Evolutionary conservation across 805 yeast species (phyloP).

Genomic region (Saccharomyces cerevisiae): DNA sequence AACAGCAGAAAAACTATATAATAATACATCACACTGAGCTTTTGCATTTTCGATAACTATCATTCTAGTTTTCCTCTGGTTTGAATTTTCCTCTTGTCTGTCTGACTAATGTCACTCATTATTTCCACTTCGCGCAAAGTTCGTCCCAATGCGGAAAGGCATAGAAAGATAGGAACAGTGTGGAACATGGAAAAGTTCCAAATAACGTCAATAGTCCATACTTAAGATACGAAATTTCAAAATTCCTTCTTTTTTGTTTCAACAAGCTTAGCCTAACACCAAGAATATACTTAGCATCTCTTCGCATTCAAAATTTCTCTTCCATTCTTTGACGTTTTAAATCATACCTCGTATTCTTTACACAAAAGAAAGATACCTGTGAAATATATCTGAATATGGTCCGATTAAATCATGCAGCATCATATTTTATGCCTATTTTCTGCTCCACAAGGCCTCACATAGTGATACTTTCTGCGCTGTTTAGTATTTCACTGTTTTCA

Average conservation of each 20-base stretch:
- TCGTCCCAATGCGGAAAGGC: background rate
- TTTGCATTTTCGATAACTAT: background rate
- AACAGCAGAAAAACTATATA: background rate
- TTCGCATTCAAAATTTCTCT: background rate
- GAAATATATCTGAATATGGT: slow-evolving; percentile 14
- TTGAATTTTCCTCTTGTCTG: background rate
- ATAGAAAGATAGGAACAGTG: background rate
- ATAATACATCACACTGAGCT: background rate
- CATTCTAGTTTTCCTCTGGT: background rate
- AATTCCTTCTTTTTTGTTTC: background rate
- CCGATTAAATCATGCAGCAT: slow-evolving; percentile 25
- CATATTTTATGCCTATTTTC: slow-evolving; percentile 29
- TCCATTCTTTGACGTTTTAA: background rate
- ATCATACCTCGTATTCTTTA: background rate
- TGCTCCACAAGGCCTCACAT: slow-evolving; percentile 26
- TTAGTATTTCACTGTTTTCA: slow-evolving; percentile 10
- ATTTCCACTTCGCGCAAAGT: background rate
- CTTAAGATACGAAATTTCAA: background rate
- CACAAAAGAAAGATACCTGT: slow-evolving; percentile 1
- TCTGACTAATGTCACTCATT: background rate
- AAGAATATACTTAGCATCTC: background rate
- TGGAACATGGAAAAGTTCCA: background rate
- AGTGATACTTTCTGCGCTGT: slow-evolving; percentile 10
- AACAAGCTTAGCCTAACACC: background rate
- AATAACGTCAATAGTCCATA: background rate